Base-by-base conservation (phyloP, 306 rosid genomes). In the Quercus robur region DNA sequence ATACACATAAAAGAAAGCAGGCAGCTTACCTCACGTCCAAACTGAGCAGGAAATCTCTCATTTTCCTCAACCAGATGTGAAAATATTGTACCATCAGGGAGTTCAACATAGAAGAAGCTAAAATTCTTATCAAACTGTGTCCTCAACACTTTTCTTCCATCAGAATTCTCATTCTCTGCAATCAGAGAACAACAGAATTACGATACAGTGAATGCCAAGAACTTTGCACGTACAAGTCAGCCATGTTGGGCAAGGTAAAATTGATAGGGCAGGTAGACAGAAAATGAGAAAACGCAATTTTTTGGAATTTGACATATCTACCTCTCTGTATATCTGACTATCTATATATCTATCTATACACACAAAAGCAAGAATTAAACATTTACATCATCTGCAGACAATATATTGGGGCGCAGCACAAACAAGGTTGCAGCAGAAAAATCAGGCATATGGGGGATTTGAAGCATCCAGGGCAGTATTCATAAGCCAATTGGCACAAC, bases 21-120 rank as follows among this genome's bases (percentile, higher is more conserved):
- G 77, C 19, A 67, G 80, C 88, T 90, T 76, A 95, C 99, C 98
- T 95, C 98, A 0, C 99, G 99, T 70, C 99, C 99, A 90, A 95
- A 95, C 71, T 95, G 99, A 17, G 88, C 91, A 18, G 97, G 91
- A 83, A 95, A 95, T 74, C 18, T 90, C 85, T 88, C 98, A 21
- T 81, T 89, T 76, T 90, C 94, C 70, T 90, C 96, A 81, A 91
- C 84, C 55, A 72, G 78, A 81, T 93, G 98, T 52, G 90, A 86
- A 19, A 95, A 77, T 68, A 87, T 68, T 78, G 88, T 84, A 67
- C 97, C 91, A 58, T 91, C 93, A 52, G 98, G 93, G 68, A 90
- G 82, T 83, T 95, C 96, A 79, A 74, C 97, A 82, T 93, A 93
- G 90, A 93, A 95, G 85, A 90, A 83, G 81, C 98, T 91, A 78